Evolutionary conservation across 345 rosid genomes (phyloP).

Genomic region (Dipteronia sinensis): DNA sequence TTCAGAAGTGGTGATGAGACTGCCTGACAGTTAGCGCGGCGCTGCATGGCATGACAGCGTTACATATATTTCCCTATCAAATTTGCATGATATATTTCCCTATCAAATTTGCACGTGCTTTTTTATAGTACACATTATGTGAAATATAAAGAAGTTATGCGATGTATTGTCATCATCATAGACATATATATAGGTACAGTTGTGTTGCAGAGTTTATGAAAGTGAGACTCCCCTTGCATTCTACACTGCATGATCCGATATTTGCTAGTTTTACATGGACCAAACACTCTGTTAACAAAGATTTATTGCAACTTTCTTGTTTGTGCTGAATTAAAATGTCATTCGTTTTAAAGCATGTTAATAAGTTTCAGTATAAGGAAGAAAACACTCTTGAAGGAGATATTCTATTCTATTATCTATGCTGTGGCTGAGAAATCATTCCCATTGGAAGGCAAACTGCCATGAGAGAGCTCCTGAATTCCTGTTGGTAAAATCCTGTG

Average conservation of each 20-base stretch:
- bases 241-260: no score
- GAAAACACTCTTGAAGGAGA: background rate
- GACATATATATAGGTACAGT: background rate
- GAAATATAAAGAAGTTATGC: background rate
- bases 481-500: no score
- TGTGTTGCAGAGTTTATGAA: no score
- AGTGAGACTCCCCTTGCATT: no score
- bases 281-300: no score
- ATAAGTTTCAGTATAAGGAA: background rate
- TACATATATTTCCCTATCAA: background rate
- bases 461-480: background rate
- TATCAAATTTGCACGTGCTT: background rate
- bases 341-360: no score
- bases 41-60: background rate
- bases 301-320: no score
- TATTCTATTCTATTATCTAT: no score
- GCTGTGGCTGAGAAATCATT: background rate
- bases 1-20: slow-evolving; percentile 66
- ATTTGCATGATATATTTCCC: slow-evolving; percentile 2
- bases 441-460: background rate
- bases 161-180: background rate
- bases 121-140: background rate
- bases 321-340: background rate
- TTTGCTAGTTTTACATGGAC: no score
- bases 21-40: slow-evolving; percentile 51